phyloP scores from a whole-genome alignment of 768 basidiomycete species.

The Pholiota conissans region DNA sequence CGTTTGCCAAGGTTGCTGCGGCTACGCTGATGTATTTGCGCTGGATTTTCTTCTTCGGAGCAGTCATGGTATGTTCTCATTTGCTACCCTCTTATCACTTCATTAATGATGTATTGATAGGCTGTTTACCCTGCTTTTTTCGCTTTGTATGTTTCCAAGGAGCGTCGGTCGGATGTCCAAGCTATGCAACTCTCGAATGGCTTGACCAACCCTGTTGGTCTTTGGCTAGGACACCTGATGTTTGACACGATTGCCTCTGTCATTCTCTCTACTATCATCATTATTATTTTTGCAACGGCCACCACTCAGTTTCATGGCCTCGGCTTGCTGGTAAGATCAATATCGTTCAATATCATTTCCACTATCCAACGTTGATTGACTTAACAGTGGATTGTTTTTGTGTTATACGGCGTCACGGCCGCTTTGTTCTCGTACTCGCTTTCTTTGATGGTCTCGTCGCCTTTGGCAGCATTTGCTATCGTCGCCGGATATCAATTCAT shows the following conservation, averaged over 20 bases:
- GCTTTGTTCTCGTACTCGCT: slow-evolving; percentile 70
- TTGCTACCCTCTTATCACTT: background rate
- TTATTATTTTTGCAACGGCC: slow-evolving; percentile 56
- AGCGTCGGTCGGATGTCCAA: slow-evolving; percentile 70
- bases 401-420: slow-evolving; percentile 68
- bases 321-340: slow-evolving; percentile 51
- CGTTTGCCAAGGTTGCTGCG: slow-evolving; percentile 55
- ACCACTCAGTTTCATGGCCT: slow-evolving; percentile 68
- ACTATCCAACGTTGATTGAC: background rate
- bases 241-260: slow-evolving; percentile 67
- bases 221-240: slow-evolving; percentile 80
- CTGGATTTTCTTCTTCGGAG: slow-evolving; percentile 76
- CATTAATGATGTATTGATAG: slow-evolving; percentile 29
- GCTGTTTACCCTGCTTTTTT: slow-evolving; percentile 81
- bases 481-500: slow-evolving; percentile 74
- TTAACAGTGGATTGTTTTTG: slow-evolving; percentile 14
- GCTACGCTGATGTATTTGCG: slow-evolving; percentile 63
- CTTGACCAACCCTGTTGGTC: slow-evolving; percentile 61
- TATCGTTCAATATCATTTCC: background rate
- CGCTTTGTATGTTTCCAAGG: slow-evolving; percentile 71
- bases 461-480: slow-evolving; percentile 71
- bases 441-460: slow-evolving; percentile 59
- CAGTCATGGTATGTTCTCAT: slow-evolving; percentile 55
- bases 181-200: slow-evolving; percentile 85
- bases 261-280: slow-evolving; percentile 59